Percentiles rank a stretch among this genome's conserved stretches.
phyloP scores from a whole-genome alignment of 2,329 filamentous ascomycete genomes.

The Ceratocystis albifundus region DNA sequence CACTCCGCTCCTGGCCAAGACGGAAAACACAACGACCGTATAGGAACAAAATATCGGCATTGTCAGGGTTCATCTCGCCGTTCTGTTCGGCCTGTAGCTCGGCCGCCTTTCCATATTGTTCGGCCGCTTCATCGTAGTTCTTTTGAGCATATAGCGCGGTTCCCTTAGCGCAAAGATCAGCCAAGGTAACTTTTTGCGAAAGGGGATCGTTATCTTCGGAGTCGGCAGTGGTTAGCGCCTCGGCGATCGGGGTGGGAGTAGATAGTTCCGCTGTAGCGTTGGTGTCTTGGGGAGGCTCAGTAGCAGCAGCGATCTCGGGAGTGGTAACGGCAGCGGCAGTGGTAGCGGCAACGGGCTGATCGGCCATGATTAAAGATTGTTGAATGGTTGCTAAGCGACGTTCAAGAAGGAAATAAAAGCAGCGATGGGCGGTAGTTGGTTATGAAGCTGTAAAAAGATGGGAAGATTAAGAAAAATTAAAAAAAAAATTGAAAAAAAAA shows the following conservation, averaged over 20 bases:
- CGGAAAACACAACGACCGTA: constrained; percentile 92
- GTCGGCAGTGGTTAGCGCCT: background rate
- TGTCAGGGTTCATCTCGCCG: constrained; percentile 80
- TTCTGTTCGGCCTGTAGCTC: constrained; percentile 85
- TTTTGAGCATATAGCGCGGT: constrained; percentile 79
- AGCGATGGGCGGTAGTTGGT: no score
- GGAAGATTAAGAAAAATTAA: no score
- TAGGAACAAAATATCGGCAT: constrained; percentile 85
- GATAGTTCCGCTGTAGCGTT: no score
- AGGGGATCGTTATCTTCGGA: constrained; percentile 23
- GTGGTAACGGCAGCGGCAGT: background rate
- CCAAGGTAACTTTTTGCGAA: constrained; percentile 43
- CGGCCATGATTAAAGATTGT: constrained; percentile 11
- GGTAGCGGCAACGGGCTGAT: constrained; percentile 9
- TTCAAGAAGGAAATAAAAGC: background rate
- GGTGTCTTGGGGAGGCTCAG: no score
- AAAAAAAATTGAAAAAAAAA: background rate
- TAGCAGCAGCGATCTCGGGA: background rate
- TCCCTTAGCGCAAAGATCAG: constrained; percentile 68
- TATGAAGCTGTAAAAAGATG: no score
- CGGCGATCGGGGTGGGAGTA: no score
- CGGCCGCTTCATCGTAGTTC: constrained; percentile 74
- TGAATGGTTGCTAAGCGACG: constrained; percentile 3
- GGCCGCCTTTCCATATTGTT: constrained; percentile 77
- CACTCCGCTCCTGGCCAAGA: constrained; percentile 85